Evolutionary conservation across 176 grass and related monocot genomes (phyloP), one percentile per base, ranked within the genome.

Genomic region (Raddia guianensis): DNA sequence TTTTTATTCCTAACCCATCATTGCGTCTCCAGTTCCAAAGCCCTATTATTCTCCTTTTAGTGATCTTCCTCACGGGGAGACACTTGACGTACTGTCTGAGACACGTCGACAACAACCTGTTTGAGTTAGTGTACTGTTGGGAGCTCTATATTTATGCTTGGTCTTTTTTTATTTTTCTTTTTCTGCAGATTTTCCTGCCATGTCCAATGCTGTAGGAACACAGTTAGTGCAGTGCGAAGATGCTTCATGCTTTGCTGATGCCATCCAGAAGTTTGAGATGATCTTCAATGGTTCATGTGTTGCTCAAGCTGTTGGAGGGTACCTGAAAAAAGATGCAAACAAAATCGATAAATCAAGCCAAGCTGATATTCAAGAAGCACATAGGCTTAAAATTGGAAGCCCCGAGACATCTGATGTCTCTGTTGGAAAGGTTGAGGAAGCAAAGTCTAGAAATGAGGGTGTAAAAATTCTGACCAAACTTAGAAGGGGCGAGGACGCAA

Each of bases 171-270:
- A 0, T 27, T 27, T 27, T 27, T 87, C 11, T 73, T 73, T 80
- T 69, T 60, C 85, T 93, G 86, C 86, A 95, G 95, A 98, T 70
- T 85, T 88, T 21, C 88, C 85, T 33, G 65, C 73, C 7, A 68
- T 72, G n/a, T 60, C 84, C 32, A 91, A 77, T 74, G 73, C 80
- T 66, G 44, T 47, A 19, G 85, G 85, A 15, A 77, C 86, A 64
- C 96, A 93, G 54, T 47, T 89, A 35, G 19, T 91, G 74, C 90
- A 88, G 12, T 93, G 74, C 19, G 91, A 90, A 89, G 82, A 93
- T 86, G 86, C 71, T 87, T 91, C 89, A 18, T 62, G 80, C 19
- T 82, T 94, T 0, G 81, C 85, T 80, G 86, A 85, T 77, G 89
- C 80, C 62, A 75, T 89, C 43, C 87, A 86, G 47, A 94, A 94